Evolutionary conservation across 352 stramenopile genomes (phyloP).

Genomic region (Globisporangium recalcitrans): DNA sequence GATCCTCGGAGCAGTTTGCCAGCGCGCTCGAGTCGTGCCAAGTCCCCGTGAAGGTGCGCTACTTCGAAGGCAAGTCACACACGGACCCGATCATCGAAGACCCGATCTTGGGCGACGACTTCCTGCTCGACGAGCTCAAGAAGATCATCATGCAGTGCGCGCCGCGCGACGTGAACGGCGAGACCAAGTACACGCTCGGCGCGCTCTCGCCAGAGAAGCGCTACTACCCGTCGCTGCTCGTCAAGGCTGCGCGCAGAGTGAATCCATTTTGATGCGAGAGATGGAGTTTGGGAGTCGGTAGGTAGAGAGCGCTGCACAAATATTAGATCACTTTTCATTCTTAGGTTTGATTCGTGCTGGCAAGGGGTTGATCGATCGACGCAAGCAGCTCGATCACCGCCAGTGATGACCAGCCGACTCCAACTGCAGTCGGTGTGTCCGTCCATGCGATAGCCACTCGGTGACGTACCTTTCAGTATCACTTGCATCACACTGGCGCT

Average conservation of each 20-base stretch:
- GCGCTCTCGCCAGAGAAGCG: conserved; percentile 31
- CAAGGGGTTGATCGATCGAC: no score
- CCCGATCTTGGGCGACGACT: conserved; percentile 61
- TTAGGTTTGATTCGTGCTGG: no score
- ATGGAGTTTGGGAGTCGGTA: not conserved
- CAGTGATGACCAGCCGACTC: no score
- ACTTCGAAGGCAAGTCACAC: conserved; percentile 84
- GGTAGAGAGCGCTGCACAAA: not conserved
- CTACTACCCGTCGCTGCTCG: conserved; percentile 43
- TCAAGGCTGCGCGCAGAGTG: conserved; percentile 43
- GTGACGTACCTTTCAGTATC: no score
- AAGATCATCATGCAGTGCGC: conserved; percentile 38
- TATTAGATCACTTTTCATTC: not conserved
- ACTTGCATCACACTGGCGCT: no score
- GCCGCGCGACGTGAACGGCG: conserved; percentile 29
- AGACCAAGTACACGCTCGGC: conserved; percentile 29
- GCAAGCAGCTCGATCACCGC: no score
- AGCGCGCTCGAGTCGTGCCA: conserved; percentile 37
- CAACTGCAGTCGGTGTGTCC: no score
- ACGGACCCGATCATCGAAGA: conserved; percentile 92
- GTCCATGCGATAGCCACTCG: no score
- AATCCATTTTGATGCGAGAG: conserved; percentile 49
- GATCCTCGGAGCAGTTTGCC: conserved; percentile 50
- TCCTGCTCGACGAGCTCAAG: conserved; percentile 52
- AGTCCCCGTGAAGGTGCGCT: conserved; percentile 44